Percentiles rank a stretch among this genome's conserved stretches.
phyloP scores from a whole-genome alignment of 176 grass and related monocot species.

The Zea luxurians region DNA sequence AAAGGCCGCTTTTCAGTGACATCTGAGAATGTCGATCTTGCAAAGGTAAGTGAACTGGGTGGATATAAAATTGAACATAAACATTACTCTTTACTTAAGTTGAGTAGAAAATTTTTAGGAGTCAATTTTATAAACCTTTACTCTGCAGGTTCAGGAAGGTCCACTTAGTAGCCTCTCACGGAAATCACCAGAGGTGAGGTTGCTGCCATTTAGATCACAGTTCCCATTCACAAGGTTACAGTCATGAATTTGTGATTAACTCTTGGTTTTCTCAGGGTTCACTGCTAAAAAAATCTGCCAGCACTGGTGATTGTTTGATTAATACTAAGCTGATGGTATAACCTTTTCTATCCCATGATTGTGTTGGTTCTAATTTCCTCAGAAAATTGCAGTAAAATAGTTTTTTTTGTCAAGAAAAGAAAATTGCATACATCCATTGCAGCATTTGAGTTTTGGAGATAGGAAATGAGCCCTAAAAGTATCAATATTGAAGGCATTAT shows the following conservation, averaged over 20 bases:
- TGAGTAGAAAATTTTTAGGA: not conserved
- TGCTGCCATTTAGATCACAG: conserved; percentile 30
- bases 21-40: conserved; percentile 99
- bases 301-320: conserved; percentile 77
- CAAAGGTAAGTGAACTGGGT: conserved; percentile 57
- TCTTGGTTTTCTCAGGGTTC: conserved; percentile 59
- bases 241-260: conserved; percentile 21
- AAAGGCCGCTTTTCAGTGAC: conserved; percentile 99
- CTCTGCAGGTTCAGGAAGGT: conserved; percentile 65
- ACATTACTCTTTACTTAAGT: not conserved
- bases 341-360: conserved; percentile 13
- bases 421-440: not conserved
- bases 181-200: conserved; percentile 70
- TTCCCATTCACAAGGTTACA: not conserved
- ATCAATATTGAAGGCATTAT: not conserved
- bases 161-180: conserved; percentile 54
- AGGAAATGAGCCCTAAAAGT: not conserved
- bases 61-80: conserved; percentile 24
- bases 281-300: conserved; percentile 90
- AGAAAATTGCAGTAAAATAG: conserved; percentile 4
- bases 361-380: not conserved
- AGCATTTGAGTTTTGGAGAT: conserved; percentile 1
- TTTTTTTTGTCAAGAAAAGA: conserved; percentile 6
- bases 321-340: conserved; percentile 73
- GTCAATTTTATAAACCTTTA: conserved; percentile 5